Percentiles rank a stretch among this genome's conserved stretches.
Conservation (phyloP, 257 asterid genomes). For the Agastache rugosa region DNA sequence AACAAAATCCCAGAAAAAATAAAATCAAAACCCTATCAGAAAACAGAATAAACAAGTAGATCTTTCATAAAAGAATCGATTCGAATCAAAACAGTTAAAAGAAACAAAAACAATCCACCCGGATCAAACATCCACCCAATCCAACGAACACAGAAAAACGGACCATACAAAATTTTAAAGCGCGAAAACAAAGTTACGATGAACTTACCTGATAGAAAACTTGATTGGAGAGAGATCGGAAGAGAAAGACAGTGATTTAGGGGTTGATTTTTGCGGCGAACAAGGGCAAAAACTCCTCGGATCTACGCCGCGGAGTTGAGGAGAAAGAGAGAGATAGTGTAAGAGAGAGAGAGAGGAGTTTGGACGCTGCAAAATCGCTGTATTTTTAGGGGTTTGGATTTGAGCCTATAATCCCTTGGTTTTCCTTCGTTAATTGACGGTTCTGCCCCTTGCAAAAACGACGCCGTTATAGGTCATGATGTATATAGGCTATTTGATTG, state of each 20-base stretch:
- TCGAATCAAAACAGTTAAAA: constrained; percentile 1
- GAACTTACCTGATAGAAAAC: constrained; percentile 38
- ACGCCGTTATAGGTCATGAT: not conserved
- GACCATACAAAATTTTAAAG: not conserved
- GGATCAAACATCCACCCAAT: constrained; percentile 25
- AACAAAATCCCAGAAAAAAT: not conserved
- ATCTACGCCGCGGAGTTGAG: constrained; percentile 66
- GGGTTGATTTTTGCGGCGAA: constrained; percentile 28
- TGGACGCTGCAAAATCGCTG: constrained; percentile 19
- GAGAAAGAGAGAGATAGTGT: constrained; percentile 19
- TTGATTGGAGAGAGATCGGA: constrained; percentile 40
- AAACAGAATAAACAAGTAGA: constrained; percentile 25
- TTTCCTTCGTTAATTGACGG: constrained; percentile 32
- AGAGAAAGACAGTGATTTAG: constrained; percentile 23
- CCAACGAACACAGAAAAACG: constrained; percentile 9
- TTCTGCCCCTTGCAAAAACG: constrained; percentile 32
- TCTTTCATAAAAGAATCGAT: constrained; percentile 13
- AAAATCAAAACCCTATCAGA: not conserved
- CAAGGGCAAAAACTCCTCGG: constrained; percentile 56
- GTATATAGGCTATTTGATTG: not conserved
- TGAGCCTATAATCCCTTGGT: constrained; percentile 27
- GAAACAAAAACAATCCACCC: constrained; percentile 14
- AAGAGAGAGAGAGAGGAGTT: constrained; percentile 2
- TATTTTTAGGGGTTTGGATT: constrained; percentile 49
- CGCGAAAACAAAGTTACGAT: not conserved